Evolutionary conservation across 306 rosid genomes (phyloP).

Genomic region (Hippophae rhamnoides): DNA sequence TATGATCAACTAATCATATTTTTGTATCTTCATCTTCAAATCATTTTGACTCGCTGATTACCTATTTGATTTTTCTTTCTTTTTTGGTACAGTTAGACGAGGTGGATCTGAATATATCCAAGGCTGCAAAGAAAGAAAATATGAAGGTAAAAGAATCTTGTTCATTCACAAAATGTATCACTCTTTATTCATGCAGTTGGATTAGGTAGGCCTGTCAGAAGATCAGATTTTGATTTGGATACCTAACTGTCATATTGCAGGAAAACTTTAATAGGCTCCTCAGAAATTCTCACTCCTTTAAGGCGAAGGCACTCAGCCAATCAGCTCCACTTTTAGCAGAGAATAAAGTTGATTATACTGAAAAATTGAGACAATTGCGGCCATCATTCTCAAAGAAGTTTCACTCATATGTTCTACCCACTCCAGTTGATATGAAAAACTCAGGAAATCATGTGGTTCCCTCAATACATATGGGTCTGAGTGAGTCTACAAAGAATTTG

Average conservation of each 20-base stretch:
- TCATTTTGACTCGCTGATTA: constrained; percentile 6
- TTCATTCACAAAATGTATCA: constrained; percentile 3
- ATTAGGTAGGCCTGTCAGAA: neutral
- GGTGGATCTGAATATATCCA: constrained; percentile 50
- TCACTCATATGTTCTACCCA: constrained; percentile 82
- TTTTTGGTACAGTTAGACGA: constrained; percentile 45
- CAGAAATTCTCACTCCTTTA: constrained; percentile 44
- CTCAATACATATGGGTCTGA: constrained; percentile 28
- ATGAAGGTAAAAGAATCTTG: constrained; percentile 36
- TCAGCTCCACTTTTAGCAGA: constrained; percentile 89
- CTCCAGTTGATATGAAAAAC: constrained; percentile 58
- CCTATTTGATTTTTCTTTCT: neutral
- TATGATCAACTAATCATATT: too few species aligned
- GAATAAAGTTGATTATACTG: constrained; percentile 45
- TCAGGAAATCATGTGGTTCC: constrained; percentile 34
- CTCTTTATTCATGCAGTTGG: neutral
- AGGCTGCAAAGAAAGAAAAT: constrained; percentile 34
- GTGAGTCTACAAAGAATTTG: constrained; percentile 44
- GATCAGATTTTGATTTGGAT: neutral
- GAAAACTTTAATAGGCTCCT: constrained; percentile 46
- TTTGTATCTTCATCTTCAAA: too few species aligned
- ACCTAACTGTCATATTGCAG: constrained; percentile 28
- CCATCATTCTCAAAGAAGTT: constrained; percentile 71
- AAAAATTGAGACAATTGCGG: constrained; percentile 51
- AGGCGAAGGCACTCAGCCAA: constrained; percentile 52